phyloP scores from a whole-genome alignment of 306 rosid species.

The Vicia villosa region DNA sequence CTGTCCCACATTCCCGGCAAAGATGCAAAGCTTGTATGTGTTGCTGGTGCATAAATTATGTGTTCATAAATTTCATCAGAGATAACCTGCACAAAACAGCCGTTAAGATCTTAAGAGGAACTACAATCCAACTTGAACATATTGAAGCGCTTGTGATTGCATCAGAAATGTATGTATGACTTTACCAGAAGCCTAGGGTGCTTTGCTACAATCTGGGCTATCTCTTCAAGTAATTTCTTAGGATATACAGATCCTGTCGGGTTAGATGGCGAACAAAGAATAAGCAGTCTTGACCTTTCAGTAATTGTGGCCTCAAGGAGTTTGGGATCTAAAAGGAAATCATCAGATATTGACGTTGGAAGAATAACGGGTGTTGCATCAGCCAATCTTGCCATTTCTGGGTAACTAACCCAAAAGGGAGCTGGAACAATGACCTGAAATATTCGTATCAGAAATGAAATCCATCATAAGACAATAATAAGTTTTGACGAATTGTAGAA shows the following conservation, averaged over 20 bases:
- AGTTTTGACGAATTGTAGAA: constrained; percentile 8
- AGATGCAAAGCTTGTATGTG: constrained; percentile 94
- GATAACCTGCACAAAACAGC: constrained; percentile 62
- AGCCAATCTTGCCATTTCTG: constrained; percentile 94
- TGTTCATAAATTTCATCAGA: constrained; percentile 94
- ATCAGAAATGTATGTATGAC: constrained; percentile 16
- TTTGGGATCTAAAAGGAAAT: constrained; percentile 84
- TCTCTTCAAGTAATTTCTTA: constrained; percentile 78
- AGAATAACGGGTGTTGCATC: constrained; percentile 95
- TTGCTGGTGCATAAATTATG: constrained; percentile 92
- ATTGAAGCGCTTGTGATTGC: constrained; percentile 22
- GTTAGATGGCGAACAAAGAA: constrained; percentile 94
- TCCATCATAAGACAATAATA: background rate
- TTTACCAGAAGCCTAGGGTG: constrained; percentile 97
- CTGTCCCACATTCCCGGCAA: constrained; percentile 98
- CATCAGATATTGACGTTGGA: constrained; percentile 60
- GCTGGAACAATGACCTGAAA: constrained; percentile 93
- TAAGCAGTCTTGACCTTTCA: constrained; percentile 74
- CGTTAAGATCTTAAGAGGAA: constrained; percentile 31
- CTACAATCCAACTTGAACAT: background rate
- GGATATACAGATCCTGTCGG: constrained; percentile 98
- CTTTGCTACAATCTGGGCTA: constrained; percentile 83
- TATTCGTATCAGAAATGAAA: constrained; percentile 19
- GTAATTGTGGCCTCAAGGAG: constrained; percentile 73
- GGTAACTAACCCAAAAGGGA: constrained; percentile 97